Percentiles rank a stretch among this genome's conserved stretches.
Evolutionary conservation across 2,329 filamentous ascomycete genomes (phyloP).

Genomic region (Nemania sp.): DNA sequence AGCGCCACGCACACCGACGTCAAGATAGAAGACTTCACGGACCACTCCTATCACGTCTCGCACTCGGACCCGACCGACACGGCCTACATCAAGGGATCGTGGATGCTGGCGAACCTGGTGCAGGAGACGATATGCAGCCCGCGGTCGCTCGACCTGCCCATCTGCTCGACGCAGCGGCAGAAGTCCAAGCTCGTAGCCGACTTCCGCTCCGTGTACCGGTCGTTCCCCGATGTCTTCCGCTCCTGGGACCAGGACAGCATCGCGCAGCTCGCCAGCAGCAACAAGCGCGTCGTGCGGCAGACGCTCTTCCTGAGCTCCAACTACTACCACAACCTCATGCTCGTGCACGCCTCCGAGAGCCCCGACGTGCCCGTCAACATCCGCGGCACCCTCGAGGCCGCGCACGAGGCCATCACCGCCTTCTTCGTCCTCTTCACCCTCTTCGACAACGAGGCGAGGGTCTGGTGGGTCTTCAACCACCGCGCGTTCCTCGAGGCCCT

Average conservation of each 20-base stretch:
- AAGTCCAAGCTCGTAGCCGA: conserved; percentile 72
- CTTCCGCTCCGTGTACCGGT: conserved; percentile 73
- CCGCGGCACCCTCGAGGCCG: conserved; percentile 72
- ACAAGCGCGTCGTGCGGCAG: conserved; percentile 72
- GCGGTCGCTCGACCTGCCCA: conserved; percentile 72
- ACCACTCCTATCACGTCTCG: conserved; percentile 63
- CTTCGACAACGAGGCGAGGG: conserved; percentile 71
- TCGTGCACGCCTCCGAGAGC: conserved; percentile 74
- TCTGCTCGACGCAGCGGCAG: conserved; percentile 69
- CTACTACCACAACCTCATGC: conserved; percentile 82
- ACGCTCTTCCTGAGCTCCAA: conserved; percentile 81
- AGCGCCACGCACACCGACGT: conserved; percentile 81
- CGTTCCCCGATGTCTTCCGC: conserved; percentile 72
- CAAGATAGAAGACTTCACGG: conserved; percentile 71
- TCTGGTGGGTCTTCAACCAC: conserved; percentile 87
- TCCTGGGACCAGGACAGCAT: conserved; percentile 68
- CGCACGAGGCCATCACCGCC: conserved; percentile 72
- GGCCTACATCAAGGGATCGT: conserved; percentile 75
- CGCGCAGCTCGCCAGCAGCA: conserved; percentile 57
- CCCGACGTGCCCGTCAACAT: conserved; percentile 67
- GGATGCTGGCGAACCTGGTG: conserved; percentile 78
- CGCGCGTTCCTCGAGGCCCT: conserved; percentile 77
- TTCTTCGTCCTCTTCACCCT: conserved; percentile 75
- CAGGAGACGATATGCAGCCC: conserved; percentile 78
- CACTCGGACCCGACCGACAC: conserved; percentile 67